A percentile compares a stretch with the other conserved stretches of the same genome.
These are phyloP conservation scores for Wickerhamomyces bovis DNA, from an alignment of 805 yeast species.

Conservation along the genomic window DNA sequence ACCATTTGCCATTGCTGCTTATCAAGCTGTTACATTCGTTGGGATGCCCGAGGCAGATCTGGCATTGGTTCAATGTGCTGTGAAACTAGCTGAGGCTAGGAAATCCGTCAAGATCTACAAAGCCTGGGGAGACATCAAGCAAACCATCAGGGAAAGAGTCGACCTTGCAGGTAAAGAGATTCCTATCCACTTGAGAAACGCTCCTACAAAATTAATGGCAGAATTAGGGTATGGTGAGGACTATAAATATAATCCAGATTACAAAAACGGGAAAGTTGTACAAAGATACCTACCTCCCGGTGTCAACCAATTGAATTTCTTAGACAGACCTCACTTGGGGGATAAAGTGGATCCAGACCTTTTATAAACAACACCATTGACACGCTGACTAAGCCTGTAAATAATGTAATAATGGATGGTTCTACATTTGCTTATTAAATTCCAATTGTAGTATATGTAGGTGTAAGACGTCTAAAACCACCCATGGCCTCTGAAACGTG, in stretches of 20 bases:
- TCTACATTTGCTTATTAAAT: too few relatives aligned
- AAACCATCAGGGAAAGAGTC: conserved; percentile 46
- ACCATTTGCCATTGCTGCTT: conserved; percentile 82
- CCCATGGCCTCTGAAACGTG: not conserved
- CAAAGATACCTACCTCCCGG: conserved; percentile 76
- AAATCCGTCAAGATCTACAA: conserved; percentile 84
- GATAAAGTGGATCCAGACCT: conserved; percentile 37
- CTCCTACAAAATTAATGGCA: conserved; percentile 88
- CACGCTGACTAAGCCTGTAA: too few relatives aligned
- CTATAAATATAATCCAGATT: conserved; percentile 88
- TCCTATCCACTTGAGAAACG: conserved; percentile 84
- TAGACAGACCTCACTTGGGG: conserved; percentile 56
- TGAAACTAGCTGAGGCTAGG: conserved; percentile 77
- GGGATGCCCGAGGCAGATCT: conserved; percentile 95
- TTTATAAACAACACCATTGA: conserved; percentile 9
- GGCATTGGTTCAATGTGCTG: conserved; percentile 86
- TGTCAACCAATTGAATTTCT: conserved; percentile 41
- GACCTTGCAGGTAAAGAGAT: conserved; percentile 41
- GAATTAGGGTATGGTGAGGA: conserved; percentile 80
- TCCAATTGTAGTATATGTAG: not conserved
- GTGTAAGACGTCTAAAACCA: not conserved
- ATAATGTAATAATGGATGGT: too few relatives aligned
- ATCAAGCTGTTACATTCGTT: conserved; percentile 79
- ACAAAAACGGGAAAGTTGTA: conserved; percentile 57
- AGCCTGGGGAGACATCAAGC: conserved; percentile 67